A percentile compares a stretch with the other conserved stretches of the same genome.
Conservation (phyloP, 257 asterid genomes). For the Gynochthodes officinalis region DNA sequence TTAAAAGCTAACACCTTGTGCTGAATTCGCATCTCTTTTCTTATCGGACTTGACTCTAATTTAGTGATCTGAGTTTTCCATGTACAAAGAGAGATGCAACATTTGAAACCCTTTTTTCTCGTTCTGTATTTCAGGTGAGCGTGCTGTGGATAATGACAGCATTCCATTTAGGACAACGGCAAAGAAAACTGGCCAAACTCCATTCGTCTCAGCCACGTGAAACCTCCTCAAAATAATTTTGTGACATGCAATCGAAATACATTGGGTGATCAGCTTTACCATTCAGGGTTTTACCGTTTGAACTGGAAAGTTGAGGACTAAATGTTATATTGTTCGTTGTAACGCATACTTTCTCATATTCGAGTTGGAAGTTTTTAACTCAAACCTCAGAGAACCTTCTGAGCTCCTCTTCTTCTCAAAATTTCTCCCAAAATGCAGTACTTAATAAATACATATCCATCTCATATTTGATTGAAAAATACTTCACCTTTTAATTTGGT, state of each 20-base stretch:
- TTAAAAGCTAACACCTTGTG: not conserved
- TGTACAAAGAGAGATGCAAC: not conserved
- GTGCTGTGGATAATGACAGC: constrained; percentile 66
- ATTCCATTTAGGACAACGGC: constrained; percentile 63
- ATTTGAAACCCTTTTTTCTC: not conserved
- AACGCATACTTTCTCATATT: too few relatives aligned
- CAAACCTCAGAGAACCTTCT: not conserved
- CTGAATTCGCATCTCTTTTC: not conserved
- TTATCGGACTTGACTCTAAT: not conserved
- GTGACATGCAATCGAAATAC: not conserved
- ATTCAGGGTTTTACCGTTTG: not conserved
- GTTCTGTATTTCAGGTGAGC: constrained; percentile 52
- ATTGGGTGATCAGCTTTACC: not conserved
- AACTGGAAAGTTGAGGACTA: not conserved
- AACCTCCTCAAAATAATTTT: constrained; percentile 28
- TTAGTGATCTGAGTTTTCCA: not conserved
- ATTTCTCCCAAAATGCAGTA: too few relatives aligned
- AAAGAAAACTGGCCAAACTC: constrained; percentile 54
- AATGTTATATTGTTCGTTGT: not conserved
- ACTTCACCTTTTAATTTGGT: too few relatives aligned
- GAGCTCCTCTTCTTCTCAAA: not conserved
- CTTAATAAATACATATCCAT: too few relatives aligned
- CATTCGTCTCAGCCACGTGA: constrained; percentile 38
- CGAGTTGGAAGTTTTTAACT: not conserved
- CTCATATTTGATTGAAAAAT: too few relatives aligned